phyloP scores from a whole-genome alignment of 1,139 yeast species.

The Pichiaceae sp. region DNA sequence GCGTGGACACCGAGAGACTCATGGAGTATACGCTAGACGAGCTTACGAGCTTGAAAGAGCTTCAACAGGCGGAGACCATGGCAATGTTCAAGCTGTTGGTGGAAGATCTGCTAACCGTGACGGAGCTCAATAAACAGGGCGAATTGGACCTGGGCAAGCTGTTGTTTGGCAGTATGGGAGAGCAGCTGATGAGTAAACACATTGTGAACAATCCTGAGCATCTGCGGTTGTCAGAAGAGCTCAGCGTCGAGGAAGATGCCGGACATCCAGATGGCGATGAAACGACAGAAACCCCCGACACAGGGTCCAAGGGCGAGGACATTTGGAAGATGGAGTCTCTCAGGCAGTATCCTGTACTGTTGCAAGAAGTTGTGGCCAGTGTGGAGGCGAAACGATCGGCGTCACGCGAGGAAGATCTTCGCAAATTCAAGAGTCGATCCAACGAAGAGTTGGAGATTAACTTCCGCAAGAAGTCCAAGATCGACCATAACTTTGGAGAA shows the following conservation, averaged over 20 bases:
- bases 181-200: neutral
- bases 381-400: conserved; percentile 2
- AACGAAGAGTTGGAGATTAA: conserved; percentile 22
- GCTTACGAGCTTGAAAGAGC: conserved; percentile 5
- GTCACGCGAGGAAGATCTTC: neutral
- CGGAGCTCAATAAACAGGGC: neutral
- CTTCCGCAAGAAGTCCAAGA: conserved; percentile 15
- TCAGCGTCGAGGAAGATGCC: neutral
- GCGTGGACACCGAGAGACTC: conserved; percentile 8
- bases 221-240: neutral
- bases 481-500: conserved; percentile 20
- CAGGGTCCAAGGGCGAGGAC: too few species aligned
- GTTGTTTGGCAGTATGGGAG: conserved; percentile 1
- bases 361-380: neutral
- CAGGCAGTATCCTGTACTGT: conserved; percentile 1
- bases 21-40: conserved; percentile 5
- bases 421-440: conserved; percentile 8
- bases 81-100: conserved; percentile 11
- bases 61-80: conserved; percentile 15
- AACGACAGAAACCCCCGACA: neutral
- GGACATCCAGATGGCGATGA: neutral
- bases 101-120: conserved; percentile 7
- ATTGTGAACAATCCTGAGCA: neutral
- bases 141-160: conserved; percentile 1
- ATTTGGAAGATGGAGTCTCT: conserved; percentile 1